phyloP scores from a whole-genome alignment of 2,329 filamentous ascomycete species.

The Septoria linicola region DNA sequence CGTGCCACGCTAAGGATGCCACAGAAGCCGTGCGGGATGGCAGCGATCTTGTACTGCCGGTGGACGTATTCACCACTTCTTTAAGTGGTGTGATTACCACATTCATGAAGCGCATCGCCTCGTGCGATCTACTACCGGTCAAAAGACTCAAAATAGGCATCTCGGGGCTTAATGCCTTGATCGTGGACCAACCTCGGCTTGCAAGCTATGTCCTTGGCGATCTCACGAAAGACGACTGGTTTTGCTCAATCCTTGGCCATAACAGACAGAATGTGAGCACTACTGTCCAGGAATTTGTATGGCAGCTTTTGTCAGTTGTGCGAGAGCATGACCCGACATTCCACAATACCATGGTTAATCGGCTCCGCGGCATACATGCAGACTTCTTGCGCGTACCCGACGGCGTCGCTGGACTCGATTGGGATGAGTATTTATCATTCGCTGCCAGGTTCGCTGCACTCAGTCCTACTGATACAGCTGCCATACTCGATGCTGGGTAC shows the following conservation, averaged over 20 bases:
- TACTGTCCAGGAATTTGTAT: conserved; percentile 15
- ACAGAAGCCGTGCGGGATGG: background rate
- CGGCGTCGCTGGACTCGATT: conserved; percentile 10
- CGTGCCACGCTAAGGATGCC: background rate
- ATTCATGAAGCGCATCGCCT: conserved; percentile 21
- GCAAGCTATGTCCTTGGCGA: conserved; percentile 10
- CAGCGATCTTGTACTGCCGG: background rate
- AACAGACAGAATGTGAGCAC: conserved; percentile 16
- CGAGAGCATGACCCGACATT: conserved; percentile 16
- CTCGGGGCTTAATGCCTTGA: conserved; percentile 9
- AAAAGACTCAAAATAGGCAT: conserved; percentile 16
- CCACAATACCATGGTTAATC: conserved; percentile 15
- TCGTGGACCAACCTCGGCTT: conserved; percentile 11
- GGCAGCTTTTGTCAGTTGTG: conserved; percentile 16
- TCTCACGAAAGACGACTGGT: conserved; percentile 16
- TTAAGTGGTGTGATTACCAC: conserved; percentile 11
- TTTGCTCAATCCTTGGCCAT: conserved; percentile 14
- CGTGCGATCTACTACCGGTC: conserved; percentile 14
- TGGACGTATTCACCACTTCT: conserved; percentile 4
- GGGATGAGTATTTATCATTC: conserved; percentile 22
- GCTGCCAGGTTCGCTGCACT: conserved; percentile 16
- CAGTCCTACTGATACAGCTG: conserved; percentile 20
- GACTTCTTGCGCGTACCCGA: conserved; percentile 1
- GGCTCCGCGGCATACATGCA: conserved; percentile 20
- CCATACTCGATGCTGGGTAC: conserved; percentile 25